A percentile compares a stretch with the other conserved stretches of the same genome.
Evolutionary conservation across 352 stramenopile species (phyloP).

Genomic region (Phytophthora fragariae): DNA sequence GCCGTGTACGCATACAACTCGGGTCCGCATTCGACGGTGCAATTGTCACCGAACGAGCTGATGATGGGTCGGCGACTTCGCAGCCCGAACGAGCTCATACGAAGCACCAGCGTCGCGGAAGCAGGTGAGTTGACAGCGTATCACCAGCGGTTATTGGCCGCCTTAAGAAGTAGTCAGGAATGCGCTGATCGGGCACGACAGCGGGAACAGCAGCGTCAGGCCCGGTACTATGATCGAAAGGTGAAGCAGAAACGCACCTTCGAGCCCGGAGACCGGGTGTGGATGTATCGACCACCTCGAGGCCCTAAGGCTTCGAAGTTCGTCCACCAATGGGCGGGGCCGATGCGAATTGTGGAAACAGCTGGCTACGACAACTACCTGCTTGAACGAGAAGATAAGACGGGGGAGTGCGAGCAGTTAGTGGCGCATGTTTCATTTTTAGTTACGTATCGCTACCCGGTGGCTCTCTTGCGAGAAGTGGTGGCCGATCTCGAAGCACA

Average conservation of each 20-base stretch:
- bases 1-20: not conserved
- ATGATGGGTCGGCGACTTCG: not conserved
- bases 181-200: not conserved
- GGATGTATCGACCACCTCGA: not conserved
- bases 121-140: not conserved
- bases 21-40: not conserved
- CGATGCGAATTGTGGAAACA: not conserved
- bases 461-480: not conserved
- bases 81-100: not conserved
- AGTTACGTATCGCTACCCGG: conserved; percentile 1
- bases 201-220: not conserved
- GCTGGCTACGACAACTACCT: conserved; percentile 1
- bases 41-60: not conserved
- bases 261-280: not conserved
- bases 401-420: not conserved
- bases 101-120: not conserved
- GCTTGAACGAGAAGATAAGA: not conserved
- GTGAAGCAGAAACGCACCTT: not conserved
- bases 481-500: not conserved
- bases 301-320: conserved; percentile 9
- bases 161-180: not conserved
- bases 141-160: not conserved
- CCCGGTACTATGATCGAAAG: not conserved
- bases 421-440: conserved; percentile 3
- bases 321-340: not conserved